Evolutionary conservation across 2,329 filamentous ascomycete genomes (phyloP).

Genomic region (Aulographum hederae): DNA sequence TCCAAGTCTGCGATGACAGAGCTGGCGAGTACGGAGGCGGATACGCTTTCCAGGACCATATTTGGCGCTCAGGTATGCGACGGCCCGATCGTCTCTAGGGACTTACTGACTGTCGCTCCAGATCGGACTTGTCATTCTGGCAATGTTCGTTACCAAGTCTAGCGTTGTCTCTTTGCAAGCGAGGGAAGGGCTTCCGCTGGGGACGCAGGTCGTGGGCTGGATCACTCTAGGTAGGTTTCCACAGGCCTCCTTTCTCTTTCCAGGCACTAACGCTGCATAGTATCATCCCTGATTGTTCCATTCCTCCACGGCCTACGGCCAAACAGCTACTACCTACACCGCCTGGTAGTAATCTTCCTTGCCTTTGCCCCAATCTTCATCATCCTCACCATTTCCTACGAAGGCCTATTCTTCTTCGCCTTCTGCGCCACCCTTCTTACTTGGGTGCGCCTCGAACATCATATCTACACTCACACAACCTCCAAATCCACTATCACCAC

Average conservation of each 20-base stretch:
- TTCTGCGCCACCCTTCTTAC: constrained; percentile 68
- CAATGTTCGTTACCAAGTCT: constrained; percentile 73
- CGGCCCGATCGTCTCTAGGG: constrained; percentile 10
- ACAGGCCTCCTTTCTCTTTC: constrained; percentile 6
- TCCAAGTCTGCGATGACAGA: constrained; percentile 16
- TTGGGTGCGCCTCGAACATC: constrained; percentile 86
- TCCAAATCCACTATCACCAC: constrained; percentile 8
- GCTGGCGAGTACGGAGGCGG: constrained; percentile 13
- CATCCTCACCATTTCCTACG: constrained; percentile 91
- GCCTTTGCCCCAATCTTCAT: constrained; percentile 88
- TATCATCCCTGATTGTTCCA: constrained; percentile 59
- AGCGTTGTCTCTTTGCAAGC: constrained; percentile 74
- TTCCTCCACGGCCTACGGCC: constrained; percentile 64
- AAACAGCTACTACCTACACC: constrained; percentile 77
- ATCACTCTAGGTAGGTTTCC: constrained; percentile 44
- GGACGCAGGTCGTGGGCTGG: constrained; percentile 82
- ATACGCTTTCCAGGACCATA: constrained; percentile 37
- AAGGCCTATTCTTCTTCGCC: constrained; percentile 85
- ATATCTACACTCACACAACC: constrained; percentile 36
- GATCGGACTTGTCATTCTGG: constrained; percentile 60
- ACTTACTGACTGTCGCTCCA: constrained; percentile 15
- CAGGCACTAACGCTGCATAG: constrained; percentile 20
- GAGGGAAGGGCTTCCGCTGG: constrained; percentile 65
- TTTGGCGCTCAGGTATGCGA: constrained; percentile 50
- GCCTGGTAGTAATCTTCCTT: constrained; percentile 74